Base-by-base conservation (phyloP, 169 alveolate genomes). In the Ichthyophthirius multifiliis region DNA sequence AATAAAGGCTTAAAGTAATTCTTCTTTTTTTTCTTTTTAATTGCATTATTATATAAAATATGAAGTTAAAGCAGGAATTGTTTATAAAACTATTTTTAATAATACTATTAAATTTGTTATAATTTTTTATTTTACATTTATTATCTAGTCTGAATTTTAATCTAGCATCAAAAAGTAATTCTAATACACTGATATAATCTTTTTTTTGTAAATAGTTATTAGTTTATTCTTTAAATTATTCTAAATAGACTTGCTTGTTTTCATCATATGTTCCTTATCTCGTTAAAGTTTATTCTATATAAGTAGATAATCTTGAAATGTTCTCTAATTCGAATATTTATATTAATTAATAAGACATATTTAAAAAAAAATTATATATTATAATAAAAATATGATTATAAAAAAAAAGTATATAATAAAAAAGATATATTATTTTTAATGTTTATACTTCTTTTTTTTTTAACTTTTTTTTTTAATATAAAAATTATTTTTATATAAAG, bases 281-380 rank as follows among this genome's bases (percentile, higher is more conserved):
- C 43, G 71, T 55, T 27, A 55, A 55, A 55, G 71, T 23, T 27
- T 55, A 55, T 27, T 55, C 71, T n/a, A 55, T 55, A 23, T 55
- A 39, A 55, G 71, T 18, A 27, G 71, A 34, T 4, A 55, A 39
- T 55, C 71, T 55, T 27, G 23, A 34, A 10, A 55, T 27, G 31
- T 55, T 55, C 12, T 55, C 71, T 16, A 55, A 27, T 5, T 55
- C 71, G 31, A 39, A 27, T 27, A 55, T 34, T 39, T 55, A 27
- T 27, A 55, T 55, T 55, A 55, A 55, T 55, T 55, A 39, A 39
- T 55, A 55, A 55, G 71, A 55, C 71, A 55, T 55, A 13, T 55
- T 55, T 55, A 16, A 55, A n/a, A n/a, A n/a, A n/a, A n/a, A n/a
- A n/a, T n/a, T n/a, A n/a, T n/a, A n/a, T n/a, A n/a, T n/a, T n/a